Percentiles rank a stretch among this genome's conserved stretches.
Evolutionary conservation across 2,329 filamentous ascomycete genomes (phyloP).

Genomic region (Colletotrichum cuscutae): DNA sequence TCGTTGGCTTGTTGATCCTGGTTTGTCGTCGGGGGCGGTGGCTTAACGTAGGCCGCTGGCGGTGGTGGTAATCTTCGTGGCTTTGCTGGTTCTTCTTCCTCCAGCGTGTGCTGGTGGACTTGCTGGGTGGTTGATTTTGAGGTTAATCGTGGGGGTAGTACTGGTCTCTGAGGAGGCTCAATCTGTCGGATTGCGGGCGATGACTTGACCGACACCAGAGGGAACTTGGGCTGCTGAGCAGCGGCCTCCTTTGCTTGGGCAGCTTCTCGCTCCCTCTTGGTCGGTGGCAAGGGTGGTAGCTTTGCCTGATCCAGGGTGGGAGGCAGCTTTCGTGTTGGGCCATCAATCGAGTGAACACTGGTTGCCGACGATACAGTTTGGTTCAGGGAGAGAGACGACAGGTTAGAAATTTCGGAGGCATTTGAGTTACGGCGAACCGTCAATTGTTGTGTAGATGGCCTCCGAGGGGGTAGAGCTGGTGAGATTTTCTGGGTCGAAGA

Average conservation of each 20-base stretch:
- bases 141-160: slow-evolving; percentile 61
- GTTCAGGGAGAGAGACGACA: slow-evolving; percentile 63
- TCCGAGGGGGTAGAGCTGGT: slow-evolving; percentile 62
- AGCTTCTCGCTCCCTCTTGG: slow-evolving; percentile 63
- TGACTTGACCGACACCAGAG: slow-evolving; percentile 51
- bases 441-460: slow-evolving; percentile 56
- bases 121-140: slow-evolving; percentile 54
- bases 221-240: slow-evolving; percentile 39
- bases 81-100: slow-evolving; percentile 24
- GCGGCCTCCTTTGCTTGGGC: slow-evolving; percentile 48
- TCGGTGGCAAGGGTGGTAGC: slow-evolving; percentile 67
- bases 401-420: slow-evolving; percentile 65
- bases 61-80: slow-evolving; percentile 34
- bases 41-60: slow-evolving; percentile 17
- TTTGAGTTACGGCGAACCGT: slow-evolving; percentile 63
- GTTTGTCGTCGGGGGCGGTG: slow-evolving; percentile 32
- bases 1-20: slow-evolving; percentile 29
- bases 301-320: slow-evolving; percentile 66
- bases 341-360: slow-evolving; percentile 57
- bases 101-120: slow-evolving; percentile 5
- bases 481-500: slow-evolving; percentile 51
- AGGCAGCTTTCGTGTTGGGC: slow-evolving; percentile 60
- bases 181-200: slow-evolving; percentile 47
- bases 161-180: slow-evolving; percentile 49
- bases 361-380: slow-evolving; percentile 57